phyloP scores from a whole-genome alignment of 2,329 filamentous ascomycete genomes.

The Conoideocrella luteorostrata region DNA sequence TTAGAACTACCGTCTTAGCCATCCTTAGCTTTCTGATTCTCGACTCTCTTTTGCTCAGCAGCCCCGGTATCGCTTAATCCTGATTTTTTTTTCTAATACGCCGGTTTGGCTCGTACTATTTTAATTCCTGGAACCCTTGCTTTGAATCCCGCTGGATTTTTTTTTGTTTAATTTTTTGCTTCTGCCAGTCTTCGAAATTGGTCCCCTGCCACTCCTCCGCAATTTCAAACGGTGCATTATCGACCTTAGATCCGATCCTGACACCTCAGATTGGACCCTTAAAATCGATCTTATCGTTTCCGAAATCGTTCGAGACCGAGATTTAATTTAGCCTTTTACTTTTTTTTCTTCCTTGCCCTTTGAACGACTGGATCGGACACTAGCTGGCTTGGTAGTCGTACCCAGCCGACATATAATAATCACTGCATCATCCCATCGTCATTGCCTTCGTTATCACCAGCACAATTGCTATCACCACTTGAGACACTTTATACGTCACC shows the following conservation, averaged over 20 bases:
- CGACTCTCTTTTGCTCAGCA: background rate
- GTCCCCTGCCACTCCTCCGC: too few relatives aligned
- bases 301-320: background rate
- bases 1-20: background rate
- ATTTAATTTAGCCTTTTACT: too few relatives aligned
- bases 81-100: background rate
- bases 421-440: too few relatives aligned
- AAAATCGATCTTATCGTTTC: background rate
- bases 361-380: background rate
- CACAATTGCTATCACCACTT: too few relatives aligned
- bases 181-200: slow-evolving; percentile 3
- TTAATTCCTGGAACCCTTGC: background rate
- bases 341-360: background rate
- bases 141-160: background rate
- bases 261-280: background rate
- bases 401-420: too few relatives aligned
- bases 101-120: background rate
- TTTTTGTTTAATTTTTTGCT: slow-evolving; percentile 3
- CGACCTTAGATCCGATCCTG: background rate
- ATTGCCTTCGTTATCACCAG: too few relatives aligned
- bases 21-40: background rate
- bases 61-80: background rate
- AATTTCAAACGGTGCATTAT: background rate
- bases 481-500: too few relatives aligned
- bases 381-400: too few relatives aligned